Base-by-base conservation (phyloP, 352 stramenopile genomes). In the Phytophthora cactorum region DNA sequence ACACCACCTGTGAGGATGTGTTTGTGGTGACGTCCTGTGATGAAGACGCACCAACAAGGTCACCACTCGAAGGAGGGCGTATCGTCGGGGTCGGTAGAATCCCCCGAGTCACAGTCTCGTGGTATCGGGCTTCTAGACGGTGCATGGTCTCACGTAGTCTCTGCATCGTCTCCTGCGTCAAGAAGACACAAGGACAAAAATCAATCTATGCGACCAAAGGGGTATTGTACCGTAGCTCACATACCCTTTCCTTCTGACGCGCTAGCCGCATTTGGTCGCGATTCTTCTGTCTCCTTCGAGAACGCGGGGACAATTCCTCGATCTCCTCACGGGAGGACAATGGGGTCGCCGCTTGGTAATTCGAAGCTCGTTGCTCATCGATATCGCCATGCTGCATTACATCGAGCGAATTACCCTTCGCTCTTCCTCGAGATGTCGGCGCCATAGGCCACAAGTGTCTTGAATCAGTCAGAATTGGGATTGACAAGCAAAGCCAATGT, bases 251-350 rank as follows among this genome's bases (percentile, higher is more conserved):
- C 43, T 78, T 83, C 49, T 72, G 68, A 9, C 79, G 75, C 46
- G 78, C 79, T 7, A 70, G 50, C 0, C 79, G 75, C 79, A 88
- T 88, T 57, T 86, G 79, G 62, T 88, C 75, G 43, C 79, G 68
- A 56, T 86, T 88, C 54, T 81, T 81, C 17, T 57, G 68, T 63
- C 79, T 85, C 56, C 77, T 70, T 22, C 79, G 77, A 46, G 79
- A 79, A 25, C 72, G 67, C 25, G 77, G 79, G 28, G 79, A 85
- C 43, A 88, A 65, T 67, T 59, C 51, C 11, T 60, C 50, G 6
- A 9, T 59, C 45, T 43, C 49, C 31, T 55, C 29, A 10, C 44
- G 14, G 22, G 52, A 32, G 52, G 43, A 59, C 57, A 63, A 59
- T 14, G 41, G 31, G 4, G 54, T n/a, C 10, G 38, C 17, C 39